A percentile compares a stretch with the other conserved stretches of the same genome.
Conservation (phyloP, 441 rosid genomes). For the Geranium incanum region DNA sequence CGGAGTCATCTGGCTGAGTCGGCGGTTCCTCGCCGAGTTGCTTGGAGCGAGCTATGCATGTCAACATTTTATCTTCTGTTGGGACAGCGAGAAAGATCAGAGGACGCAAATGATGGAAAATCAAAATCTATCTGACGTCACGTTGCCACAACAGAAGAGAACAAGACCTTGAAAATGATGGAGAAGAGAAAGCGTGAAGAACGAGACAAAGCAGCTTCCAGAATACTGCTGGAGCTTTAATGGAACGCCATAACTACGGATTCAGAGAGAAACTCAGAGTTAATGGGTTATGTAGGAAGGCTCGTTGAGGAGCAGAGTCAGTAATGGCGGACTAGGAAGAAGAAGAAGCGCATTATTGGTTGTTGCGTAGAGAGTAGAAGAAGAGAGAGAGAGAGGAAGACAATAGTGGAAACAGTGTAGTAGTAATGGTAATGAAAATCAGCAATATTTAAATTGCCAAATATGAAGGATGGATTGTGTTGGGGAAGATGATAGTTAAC, state of each 20-base stretch:
- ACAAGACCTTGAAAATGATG: neutral
- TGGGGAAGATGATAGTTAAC: neutral
- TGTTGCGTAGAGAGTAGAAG: neutral
- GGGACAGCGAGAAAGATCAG: neutral
- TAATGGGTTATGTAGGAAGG: neutral
- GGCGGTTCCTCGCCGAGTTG: constrained; percentile 63
- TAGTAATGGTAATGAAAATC: neutral
- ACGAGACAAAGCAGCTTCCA: neutral
- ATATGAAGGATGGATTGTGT: neutral
- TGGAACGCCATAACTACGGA: neutral
- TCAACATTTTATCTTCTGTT: constrained; percentile 47
- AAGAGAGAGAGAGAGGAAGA: neutral
- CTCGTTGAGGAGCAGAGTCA: neutral
- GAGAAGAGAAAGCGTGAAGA: neutral
- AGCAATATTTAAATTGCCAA: neutral
- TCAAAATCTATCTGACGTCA: neutral
- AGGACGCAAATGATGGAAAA: neutral
- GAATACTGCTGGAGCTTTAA: neutral
- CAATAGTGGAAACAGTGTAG: neutral
- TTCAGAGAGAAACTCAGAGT: neutral
- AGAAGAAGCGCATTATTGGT: neutral
- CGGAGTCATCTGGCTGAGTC: constrained; percentile 51
- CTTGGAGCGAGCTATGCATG: constrained; percentile 88
- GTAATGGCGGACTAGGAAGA: neutral
- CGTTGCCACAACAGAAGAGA: neutral